Percentiles rank a stretch among this genome's conserved stretches.
These are phyloP conservation scores for Flaveria trinervia DNA, from an alignment of 129 eudicot genomes.

Conservation along the genomic window DNA sequence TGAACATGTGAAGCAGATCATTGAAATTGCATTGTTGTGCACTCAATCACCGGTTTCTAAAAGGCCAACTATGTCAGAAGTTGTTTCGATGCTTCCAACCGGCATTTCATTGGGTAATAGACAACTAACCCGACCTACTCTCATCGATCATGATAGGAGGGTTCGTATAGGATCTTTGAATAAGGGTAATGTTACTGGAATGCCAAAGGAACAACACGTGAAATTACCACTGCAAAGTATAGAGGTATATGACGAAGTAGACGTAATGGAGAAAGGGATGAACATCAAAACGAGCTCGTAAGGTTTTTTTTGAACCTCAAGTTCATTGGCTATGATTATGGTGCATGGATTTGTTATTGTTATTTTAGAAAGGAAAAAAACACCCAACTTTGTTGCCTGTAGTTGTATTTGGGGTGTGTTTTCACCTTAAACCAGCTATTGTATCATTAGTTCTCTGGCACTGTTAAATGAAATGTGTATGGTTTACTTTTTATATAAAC, in stretches of 20 bases:
- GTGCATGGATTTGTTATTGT: neutral
- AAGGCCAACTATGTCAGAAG: constrained; percentile 84
- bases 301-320: neutral
- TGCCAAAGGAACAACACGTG: neutral
- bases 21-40: constrained; percentile 66
- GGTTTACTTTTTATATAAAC: neutral
- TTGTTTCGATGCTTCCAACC: constrained; percentile 53
- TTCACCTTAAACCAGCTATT: neutral
- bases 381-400: neutral
- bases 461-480: neutral
- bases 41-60: constrained; percentile 59
- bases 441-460: neutral
- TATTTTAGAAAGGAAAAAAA: neutral
- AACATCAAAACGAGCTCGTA: neutral
- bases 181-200: constrained; percentile 9
- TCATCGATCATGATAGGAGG: constrained; percentile 24
- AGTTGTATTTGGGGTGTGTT: neutral
- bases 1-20: constrained; percentile 53
- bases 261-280: constrained; percentile 26
- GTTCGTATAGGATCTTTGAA: constrained; percentile 26
- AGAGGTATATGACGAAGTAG: constrained; percentile 13
- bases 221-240: neutral
- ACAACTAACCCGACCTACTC: constrained; percentile 31
- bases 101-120: constrained; percentile 34
- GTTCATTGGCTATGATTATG: too few relatives aligned